Base-by-base conservation (phyloP, 768 basidiomycete species). In the Punctularia strigosozonata region DNA sequence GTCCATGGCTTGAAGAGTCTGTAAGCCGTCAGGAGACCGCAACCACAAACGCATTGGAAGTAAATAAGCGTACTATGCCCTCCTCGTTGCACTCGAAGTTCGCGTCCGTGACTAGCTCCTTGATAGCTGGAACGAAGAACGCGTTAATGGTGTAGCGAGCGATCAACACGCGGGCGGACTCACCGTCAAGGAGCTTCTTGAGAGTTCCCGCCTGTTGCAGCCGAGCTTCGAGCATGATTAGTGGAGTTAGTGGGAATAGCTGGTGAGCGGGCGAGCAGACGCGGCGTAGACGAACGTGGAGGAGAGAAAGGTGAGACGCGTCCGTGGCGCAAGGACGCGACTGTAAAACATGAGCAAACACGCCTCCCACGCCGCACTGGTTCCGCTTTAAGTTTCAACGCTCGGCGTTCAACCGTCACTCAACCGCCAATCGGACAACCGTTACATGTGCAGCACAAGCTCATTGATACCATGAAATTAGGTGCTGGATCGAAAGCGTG, bases 81-180 rank as follows among this genome's bases (percentile, higher is more conserved):
- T 92, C 89, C 47, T 99, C 94, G 44, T 78, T 87, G 60, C 94
- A 97, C 54, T 94, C 86, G 51, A 98, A 95, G 61, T 98, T 98
- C 55, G 90, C 92, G 56, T 98, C 95, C 4, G 89, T 78, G 34
- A 99, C 92, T 34, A 97, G 79, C 56, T 98, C 95, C 61, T 95
- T 98, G 74, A 98, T 77, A 40, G 92, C 94, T 97, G 50, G 10
- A 31, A 26, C 19, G 24, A 20, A 46, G 15, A 22, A 24, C 24
- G 40, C 33, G 32, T 21, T 34, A 42, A 15, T 18, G 8, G n/a
- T 18, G 13, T 33, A 24, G 17, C n/a, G 15, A 31, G 12, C 26
- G 31, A 17, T 18, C 28, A 30, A 10, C 15, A 10, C 28, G 2
- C 2, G 7, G 30, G 10, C 14, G 41, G 25, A 59, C 79, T 12